Percentiles rank a stretch among this genome's conserved stretches.
Evolutionary conservation across 2,329 filamentous ascomycete genomes (phyloP).

Genomic region (Fusarium falciforme): DNA sequence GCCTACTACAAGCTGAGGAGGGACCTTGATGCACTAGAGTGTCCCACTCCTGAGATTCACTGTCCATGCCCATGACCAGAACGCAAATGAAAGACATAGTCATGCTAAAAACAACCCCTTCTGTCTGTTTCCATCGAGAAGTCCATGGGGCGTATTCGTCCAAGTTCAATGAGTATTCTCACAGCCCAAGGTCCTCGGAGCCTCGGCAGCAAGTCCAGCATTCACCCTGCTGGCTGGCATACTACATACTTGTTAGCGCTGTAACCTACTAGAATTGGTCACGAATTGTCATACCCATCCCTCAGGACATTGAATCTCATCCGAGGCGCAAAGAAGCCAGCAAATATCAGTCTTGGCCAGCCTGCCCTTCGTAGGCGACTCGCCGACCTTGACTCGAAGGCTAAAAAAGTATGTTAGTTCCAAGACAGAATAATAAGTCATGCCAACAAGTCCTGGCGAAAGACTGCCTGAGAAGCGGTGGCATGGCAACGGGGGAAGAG

Average conservation of each 20-base stretch:
- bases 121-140: not conserved
- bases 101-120: not conserved
- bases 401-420: not conserved
- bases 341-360: not conserved
- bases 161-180: not conserved
- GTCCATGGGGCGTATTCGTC: not conserved
- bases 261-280: accelerated
- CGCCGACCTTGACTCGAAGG: constrained; percentile 10
- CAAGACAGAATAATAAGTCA: no score
- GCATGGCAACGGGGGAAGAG: not conserved
- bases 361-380: not conserved
- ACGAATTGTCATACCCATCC: not conserved
- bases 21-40: not conserved
- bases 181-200: not conserved
- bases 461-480: no score
- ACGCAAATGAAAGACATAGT: not conserved
- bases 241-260: not conserved
- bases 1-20: not conserved
- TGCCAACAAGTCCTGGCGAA: no score
- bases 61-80: not conserved
- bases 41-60: not conserved
- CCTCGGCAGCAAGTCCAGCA: constrained; percentile 17
- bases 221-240: not conserved
- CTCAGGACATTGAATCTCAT: not conserved
- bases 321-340: not conserved